phyloP scores from a whole-genome alignment of 306 rosid species.

The Begonia masoniana region DNA sequence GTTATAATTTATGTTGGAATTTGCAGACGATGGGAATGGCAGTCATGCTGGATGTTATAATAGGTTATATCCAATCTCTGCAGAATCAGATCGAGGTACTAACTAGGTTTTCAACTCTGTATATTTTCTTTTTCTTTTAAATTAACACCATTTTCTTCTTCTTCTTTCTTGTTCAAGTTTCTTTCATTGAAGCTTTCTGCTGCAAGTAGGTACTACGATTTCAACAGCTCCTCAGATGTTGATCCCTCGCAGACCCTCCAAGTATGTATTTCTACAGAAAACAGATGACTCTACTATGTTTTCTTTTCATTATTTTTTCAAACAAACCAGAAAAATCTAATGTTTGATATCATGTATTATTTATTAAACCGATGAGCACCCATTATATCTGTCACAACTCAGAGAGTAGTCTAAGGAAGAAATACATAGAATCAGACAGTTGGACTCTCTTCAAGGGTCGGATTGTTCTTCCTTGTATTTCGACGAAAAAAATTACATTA shows the following conservation, averaged over 20 bases:
- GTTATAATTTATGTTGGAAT: neutral
- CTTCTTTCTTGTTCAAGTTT: slow-evolving; percentile 20
- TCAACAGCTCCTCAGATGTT: slow-evolving; percentile 14
- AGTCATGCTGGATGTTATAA: slow-evolving; percentile 57
- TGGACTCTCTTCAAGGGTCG: too few relatives aligned
- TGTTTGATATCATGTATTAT: too few relatives aligned
- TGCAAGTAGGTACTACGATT: slow-evolving; percentile 39
- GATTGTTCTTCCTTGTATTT: too few relatives aligned
- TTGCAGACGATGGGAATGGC: slow-evolving; percentile 68
- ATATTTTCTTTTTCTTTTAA: neutral
- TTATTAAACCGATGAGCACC: too few relatives aligned
- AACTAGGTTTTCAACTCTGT: neutral
- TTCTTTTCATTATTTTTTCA: too few relatives aligned
- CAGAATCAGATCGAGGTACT: slow-evolving; percentile 54
- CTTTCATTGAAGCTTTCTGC: slow-evolving; percentile 57
- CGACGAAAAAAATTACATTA: neutral
- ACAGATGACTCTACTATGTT: too few relatives aligned
- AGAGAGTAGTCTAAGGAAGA: too few relatives aligned
- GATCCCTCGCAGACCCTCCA: slow-evolving; percentile 20
- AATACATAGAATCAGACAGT: too few relatives aligned
- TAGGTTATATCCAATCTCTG: slow-evolving; percentile 50
- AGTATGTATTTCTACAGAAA: slow-evolving; percentile 14
- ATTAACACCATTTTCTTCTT: neutral
- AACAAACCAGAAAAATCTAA: too few relatives aligned
- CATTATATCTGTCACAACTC: too few relatives aligned